Evolutionary conservation across 2,329 filamentous ascomycete genomes (phyloP).

Genomic region (Davidsoniella australis): DNA sequence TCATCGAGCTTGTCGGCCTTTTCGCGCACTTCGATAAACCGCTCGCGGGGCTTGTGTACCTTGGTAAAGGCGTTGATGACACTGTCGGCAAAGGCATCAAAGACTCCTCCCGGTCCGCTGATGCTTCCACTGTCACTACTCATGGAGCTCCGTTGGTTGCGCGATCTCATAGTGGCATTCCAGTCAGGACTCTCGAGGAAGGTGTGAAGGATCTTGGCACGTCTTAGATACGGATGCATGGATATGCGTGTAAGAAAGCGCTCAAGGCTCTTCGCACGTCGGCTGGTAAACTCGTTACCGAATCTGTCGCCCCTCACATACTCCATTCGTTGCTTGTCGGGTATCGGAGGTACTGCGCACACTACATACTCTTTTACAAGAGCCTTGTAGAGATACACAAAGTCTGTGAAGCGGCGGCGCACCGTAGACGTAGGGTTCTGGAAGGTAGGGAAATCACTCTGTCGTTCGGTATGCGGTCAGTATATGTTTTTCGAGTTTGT

Average conservation of each 20-base stretch:
- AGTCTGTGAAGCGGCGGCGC: conserved; percentile 90
- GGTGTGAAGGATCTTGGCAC: conserved; percentile 63
- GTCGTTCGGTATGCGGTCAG: conserved; percentile 7
- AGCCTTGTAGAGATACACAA: conserved; percentile 88
- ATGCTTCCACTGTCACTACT: conserved; percentile 25
- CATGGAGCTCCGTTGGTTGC: conserved; percentile 47
- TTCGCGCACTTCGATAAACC: conserved; percentile 87
- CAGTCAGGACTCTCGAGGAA: conserved; percentile 91
- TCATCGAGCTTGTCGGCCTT: conserved; percentile 88
- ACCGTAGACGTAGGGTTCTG: conserved; percentile 63
- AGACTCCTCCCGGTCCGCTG: conserved; percentile 42
- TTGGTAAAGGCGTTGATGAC: conserved; percentile 97
- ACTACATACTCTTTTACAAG: conserved; percentile 76
- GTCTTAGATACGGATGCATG: conserved; percentile 74
- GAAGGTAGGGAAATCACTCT: conserved; percentile 93
- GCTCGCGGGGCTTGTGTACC: conserved; percentile 82
- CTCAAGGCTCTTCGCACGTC: conserved; percentile 76
- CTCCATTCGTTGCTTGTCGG: conserved; percentile 98
- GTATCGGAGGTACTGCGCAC: conserved; percentile 82
- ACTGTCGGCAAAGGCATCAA: conserved; percentile 88
- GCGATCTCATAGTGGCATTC: conserved; percentile 85
- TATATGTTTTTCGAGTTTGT: neutral
- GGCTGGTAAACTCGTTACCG: conserved; percentile 75
- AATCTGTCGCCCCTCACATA: conserved; percentile 95
- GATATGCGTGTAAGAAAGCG: conserved; percentile 78